Conservation (phyloP, 2,329 filamentous ascomycete genomes). For the Colletotrichum sp. region DNA sequence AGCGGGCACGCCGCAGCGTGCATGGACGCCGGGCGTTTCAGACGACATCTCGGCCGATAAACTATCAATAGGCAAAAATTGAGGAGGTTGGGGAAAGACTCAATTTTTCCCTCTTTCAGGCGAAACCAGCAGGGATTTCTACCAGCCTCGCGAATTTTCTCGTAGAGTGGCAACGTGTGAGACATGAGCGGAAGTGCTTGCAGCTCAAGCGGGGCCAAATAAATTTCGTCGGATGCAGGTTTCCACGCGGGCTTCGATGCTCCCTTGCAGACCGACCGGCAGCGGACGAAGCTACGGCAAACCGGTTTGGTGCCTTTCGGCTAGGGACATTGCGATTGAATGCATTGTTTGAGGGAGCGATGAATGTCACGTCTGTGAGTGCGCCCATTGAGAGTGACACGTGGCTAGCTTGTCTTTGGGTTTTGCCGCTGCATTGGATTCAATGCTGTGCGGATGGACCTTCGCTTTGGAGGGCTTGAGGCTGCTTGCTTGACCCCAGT, state of each 20-base stretch:
- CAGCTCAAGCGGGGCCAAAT: not conserved
- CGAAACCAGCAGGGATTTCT: not conserved
- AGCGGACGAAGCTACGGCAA: not conserved
- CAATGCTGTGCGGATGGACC: not conserved
- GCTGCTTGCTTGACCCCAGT: not conserved
- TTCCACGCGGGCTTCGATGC: not conserved
- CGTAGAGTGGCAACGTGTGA: not conserved
- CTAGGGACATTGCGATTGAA: not conserved
- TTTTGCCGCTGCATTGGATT: not conserved
- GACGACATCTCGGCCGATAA: constrained; percentile 10
- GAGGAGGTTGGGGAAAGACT: constrained; percentile 2
- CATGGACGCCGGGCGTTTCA: constrained; percentile 14
- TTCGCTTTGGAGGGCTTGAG: not conserved
- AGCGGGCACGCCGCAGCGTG: constrained; percentile 1
- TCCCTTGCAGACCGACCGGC: not conserved
- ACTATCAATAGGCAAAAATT: not conserved
- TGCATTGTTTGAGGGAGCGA: not conserved
- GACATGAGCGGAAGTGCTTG: not conserved
- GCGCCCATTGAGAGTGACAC: not conserved
- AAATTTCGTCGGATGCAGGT: not conserved
- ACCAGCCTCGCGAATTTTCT: not conserved
- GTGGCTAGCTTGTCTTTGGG: not conserved
- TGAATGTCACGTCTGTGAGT: not conserved
- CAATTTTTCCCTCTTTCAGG: not conserved
- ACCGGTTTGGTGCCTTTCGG: not conserved